Percentiles rank a stretch among this genome's conserved stretches.
These are phyloP conservation scores for Fallopia convolvulus DNA, from an alignment of 148 eudicot species.

Conservation along the genomic window DNA sequence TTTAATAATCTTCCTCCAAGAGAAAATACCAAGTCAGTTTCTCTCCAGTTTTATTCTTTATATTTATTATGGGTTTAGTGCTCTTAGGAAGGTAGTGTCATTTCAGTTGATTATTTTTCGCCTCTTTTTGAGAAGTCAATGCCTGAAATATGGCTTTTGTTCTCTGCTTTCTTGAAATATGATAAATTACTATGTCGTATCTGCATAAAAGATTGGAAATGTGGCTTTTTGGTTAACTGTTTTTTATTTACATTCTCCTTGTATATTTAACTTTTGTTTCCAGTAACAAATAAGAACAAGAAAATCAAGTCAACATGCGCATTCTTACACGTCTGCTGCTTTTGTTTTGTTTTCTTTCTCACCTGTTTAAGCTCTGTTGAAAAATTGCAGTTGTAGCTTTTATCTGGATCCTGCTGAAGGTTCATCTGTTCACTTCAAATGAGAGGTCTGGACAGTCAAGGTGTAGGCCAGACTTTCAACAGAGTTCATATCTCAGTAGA, in stretches of 20 bases:
- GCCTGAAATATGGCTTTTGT: background rate
- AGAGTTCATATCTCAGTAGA: conserved; percentile 39
- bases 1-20: conserved; percentile 87
- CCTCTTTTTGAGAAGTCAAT: background rate
- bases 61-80: background rate
- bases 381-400: conserved; percentile 78
- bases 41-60: conserved; percentile 8
- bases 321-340: background rate
- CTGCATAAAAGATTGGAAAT: too few relatives aligned
- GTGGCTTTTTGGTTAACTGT: too few relatives aligned
- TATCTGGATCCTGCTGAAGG: conserved; percentile 89
- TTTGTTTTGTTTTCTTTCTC: background rate
- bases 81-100: background rate
- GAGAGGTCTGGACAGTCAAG: conserved; percentile 44
- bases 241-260: background rate
- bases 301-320: background rate
- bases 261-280: background rate
- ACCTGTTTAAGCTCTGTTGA: background rate
- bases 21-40: conserved; percentile 86
- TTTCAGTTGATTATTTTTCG: background rate
- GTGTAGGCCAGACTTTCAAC: conserved; percentile 25
- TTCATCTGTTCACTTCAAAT: conserved; percentile 45
- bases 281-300: background rate
- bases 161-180: too few relatives aligned
- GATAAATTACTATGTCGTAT: too few relatives aligned